Percentiles rank a stretch among this genome's conserved stretches.
phyloP scores from a whole-genome alignment of 495 filamentous ascomycete genomes.

The Trypethelium eluteriae region DNA sequence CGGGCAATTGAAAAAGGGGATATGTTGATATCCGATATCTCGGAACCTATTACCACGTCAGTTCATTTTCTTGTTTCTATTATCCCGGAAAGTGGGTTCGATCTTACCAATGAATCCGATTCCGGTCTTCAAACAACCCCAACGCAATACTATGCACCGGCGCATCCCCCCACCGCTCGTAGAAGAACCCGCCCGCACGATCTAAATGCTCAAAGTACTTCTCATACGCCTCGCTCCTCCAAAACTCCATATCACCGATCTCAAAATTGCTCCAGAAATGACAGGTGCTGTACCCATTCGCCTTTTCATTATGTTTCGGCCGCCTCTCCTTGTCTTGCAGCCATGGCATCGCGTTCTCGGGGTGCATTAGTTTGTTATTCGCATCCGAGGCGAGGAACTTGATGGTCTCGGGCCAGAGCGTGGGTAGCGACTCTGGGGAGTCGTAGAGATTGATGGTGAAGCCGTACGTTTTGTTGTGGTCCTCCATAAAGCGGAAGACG shows the following conservation, averaged over 20 bases:
- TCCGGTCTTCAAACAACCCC: slow-evolving; percentile 82
- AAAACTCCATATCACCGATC: slow-evolving; percentile 92
- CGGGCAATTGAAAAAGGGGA: slow-evolving; percentile 97
- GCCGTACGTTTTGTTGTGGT: slow-evolving; percentile 96
- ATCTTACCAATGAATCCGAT: slow-evolving; percentile 88
- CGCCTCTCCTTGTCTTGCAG: slow-evolving; percentile 67
- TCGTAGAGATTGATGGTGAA: slow-evolving; percentile 99
- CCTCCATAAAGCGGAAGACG: slow-evolving; percentile 95
- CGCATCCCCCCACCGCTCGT: slow-evolving; percentile 97
- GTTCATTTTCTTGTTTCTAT: slow-evolving; percentile 15
- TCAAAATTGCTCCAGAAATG: slow-evolving; percentile 99
- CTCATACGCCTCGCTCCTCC: slow-evolving; percentile 82
- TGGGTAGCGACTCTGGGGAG: slow-evolving; percentile 71
- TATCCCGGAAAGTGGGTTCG: not conserved
- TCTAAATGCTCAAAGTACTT: slow-evolving; percentile 96
- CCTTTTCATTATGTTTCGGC: slow-evolving; percentile 69
- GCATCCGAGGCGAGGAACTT: slow-evolving; percentile 65
- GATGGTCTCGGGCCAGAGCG: slow-evolving; percentile 89
- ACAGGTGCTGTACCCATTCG: slow-evolving; percentile 95
- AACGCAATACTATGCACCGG: slow-evolving; percentile 95
- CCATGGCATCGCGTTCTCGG: slow-evolving; percentile 83
- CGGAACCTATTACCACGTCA: slow-evolving; percentile 65
- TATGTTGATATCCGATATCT: slow-evolving; percentile 97
- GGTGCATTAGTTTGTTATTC: slow-evolving; percentile 71
- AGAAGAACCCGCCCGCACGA: slow-evolving; percentile 93